Evolutionary conservation across 1,284 basidiomycete species (phyloP).

Genomic region (Sutorius eximius): DNA sequence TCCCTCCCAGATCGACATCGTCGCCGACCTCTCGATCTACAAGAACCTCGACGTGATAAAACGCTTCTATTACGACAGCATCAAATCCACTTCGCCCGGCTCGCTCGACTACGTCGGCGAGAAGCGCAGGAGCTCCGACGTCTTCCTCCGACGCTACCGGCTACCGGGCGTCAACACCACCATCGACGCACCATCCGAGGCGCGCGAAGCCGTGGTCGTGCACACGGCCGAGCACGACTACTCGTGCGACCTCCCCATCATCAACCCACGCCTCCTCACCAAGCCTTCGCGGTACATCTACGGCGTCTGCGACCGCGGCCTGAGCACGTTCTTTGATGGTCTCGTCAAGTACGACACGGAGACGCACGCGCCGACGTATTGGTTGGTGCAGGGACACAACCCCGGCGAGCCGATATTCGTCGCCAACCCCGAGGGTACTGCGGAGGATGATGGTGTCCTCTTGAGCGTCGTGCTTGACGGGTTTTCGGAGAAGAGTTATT

Average conservation of each 20-base stretch:
- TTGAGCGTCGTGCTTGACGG: conserved; percentile 39
- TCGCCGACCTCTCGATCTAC: conserved; percentile 40
- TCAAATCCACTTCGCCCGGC: conserved; percentile 31
- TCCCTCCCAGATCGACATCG: conserved; percentile 31
- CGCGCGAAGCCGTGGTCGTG: conserved; percentile 21
- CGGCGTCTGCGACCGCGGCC: conserved; percentile 28
- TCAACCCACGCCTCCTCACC: conserved; percentile 33
- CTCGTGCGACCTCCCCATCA: conserved; percentile 37
- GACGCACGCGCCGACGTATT: conserved; percentile 23
- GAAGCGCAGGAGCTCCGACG: conserved; percentile 15
- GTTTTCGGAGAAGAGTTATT: conserved; percentile 29
- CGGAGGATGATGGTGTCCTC: conserved; percentile 41
- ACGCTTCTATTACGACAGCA: conserved; percentile 26
- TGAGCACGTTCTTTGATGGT: conserved; percentile 36
- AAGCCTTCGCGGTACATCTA: conserved; percentile 38
- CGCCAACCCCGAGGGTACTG: conserved; percentile 25
- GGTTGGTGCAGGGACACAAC: conserved; percentile 32
- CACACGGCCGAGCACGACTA: conserved; percentile 26
- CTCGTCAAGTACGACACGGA: conserved; percentile 38
- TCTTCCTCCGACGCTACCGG: conserved; percentile 30
- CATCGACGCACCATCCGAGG: conserved; percentile 14
- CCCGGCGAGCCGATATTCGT: conserved; percentile 41
- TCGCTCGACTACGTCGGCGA: conserved; percentile 33
- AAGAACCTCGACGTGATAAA: conserved; percentile 32
- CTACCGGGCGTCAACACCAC: conserved; percentile 25